phyloP scores from a whole-genome alignment of 768 basidiomycete species.

The Termitomyces sp. region DNA sequence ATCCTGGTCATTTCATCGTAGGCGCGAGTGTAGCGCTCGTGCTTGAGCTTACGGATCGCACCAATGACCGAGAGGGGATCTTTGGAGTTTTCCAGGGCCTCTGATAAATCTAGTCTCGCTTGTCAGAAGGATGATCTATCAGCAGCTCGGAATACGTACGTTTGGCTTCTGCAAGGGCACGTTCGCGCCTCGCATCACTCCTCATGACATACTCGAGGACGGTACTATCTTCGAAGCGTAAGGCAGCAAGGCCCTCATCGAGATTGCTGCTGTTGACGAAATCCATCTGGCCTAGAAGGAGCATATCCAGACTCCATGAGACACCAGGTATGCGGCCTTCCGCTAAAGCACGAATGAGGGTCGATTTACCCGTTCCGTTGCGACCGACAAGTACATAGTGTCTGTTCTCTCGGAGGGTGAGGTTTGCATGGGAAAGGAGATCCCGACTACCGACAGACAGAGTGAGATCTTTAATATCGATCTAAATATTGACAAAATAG shows the following conservation, averaged over 20 bases:
- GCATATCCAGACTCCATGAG: constrained; percentile 33
- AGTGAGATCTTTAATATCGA: constrained; percentile 50
- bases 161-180: constrained; percentile 23
- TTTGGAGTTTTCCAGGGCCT: constrained; percentile 21
- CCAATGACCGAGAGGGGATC: constrained; percentile 18
- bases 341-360: constrained; percentile 33
- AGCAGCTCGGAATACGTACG: constrained; percentile 15
- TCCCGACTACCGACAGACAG: constrained; percentile 47
- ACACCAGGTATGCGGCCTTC: constrained; percentile 44
- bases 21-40: constrained; percentile 18
- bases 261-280: constrained; percentile 15
- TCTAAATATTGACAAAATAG: constrained; percentile 8
- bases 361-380: constrained; percentile 52
- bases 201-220: constrained; percentile 36
- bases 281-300: constrained; percentile 37
- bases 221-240: constrained; percentile 13
- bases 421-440: constrained; percentile 42
- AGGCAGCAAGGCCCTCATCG: constrained; percentile 13
- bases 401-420: constrained; percentile 45
- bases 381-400: constrained; percentile 51
- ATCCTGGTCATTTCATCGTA: constrained; percentile 37
- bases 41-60: constrained; percentile 21
- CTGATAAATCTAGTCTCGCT: constrained; percentile 4
- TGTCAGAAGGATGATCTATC: background rate
- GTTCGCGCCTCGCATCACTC: constrained; percentile 32